phyloP scores from a whole-genome alignment of 495 filamentous ascomycete species.

The Letharia columbiana region DNA sequence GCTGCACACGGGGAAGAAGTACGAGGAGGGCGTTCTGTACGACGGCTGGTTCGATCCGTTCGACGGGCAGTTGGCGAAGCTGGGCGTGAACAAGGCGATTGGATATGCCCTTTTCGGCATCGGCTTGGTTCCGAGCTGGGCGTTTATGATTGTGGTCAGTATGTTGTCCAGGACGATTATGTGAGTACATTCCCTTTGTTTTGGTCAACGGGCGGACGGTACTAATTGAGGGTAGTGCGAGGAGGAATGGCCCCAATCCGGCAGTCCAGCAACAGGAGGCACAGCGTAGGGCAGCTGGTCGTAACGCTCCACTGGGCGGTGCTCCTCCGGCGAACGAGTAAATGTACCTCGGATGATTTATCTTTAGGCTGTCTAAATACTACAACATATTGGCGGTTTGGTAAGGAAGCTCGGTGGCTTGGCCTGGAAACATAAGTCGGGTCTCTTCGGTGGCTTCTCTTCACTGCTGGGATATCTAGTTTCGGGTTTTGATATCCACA shows the following conservation, averaged over 20 bases:
- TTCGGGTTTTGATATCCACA: not conserved
- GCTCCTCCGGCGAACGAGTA: conserved; percentile 15
- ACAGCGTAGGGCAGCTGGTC: conserved; percentile 1
- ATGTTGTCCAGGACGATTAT: conserved; percentile 76
- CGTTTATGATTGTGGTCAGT: conserved; percentile 71
- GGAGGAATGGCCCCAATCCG: conserved; percentile 4
- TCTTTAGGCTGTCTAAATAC: not conserved
- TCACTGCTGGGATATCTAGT: not conserved
- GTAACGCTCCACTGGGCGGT: conserved; percentile 13
- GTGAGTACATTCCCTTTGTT: conserved; percentile 47
- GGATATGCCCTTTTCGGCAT: conserved; percentile 60
- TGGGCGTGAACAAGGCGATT: conserved; percentile 52
- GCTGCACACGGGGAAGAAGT: conserved; percentile 55
- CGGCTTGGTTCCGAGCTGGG: conserved; percentile 55
- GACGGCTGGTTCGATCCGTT: conserved; percentile 76
- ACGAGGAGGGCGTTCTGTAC: conserved; percentile 45
- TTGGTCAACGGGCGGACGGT: not conserved
- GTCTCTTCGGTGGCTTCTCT: not conserved
- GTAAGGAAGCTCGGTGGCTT: not conserved
- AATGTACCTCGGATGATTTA: not conserved
- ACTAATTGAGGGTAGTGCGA: not conserved
- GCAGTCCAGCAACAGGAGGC: not conserved
- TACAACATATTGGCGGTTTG: not conserved
- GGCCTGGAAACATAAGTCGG: not conserved
- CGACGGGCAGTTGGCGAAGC: conserved; percentile 59